Evolutionary conservation across 208 protist genomes (phyloP).

Genomic region (Crithidia acanthocephali): DNA sequence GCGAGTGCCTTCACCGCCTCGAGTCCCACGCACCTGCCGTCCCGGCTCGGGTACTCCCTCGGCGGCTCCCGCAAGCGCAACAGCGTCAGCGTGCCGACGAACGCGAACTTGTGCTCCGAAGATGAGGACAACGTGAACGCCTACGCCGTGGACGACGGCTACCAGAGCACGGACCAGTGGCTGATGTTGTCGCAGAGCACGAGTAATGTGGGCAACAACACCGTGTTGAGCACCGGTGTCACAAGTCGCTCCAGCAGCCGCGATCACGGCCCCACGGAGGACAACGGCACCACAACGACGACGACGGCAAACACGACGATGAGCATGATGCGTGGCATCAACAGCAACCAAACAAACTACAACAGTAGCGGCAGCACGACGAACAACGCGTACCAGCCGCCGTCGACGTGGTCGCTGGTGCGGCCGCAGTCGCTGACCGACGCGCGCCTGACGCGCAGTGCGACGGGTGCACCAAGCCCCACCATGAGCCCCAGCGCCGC

Average conservation of each 20-base stretch:
- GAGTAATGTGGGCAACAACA: conserved; percentile 8
- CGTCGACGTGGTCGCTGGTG: conserved; percentile 17
- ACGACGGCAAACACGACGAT: background rate
- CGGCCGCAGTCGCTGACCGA: conserved; percentile 3
- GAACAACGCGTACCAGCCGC: conserved; percentile 1
- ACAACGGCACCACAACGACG: background rate
- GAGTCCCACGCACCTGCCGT: conserved; percentile 1
- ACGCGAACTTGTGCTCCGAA: conserved; percentile 4
- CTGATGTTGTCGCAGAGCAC: conserved; percentile 16
- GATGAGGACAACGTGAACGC: conserved; percentile 18
- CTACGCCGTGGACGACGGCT: conserved; percentile 1
- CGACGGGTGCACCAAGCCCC: background rate
- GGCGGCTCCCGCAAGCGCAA: conserved; percentile 32
- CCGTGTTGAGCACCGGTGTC: background rate
- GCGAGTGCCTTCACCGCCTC: background rate
- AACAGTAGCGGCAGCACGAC: conserved; percentile 1
- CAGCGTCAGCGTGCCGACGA: conserved; percentile 27
- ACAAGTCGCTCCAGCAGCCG: conserved; percentile 16
- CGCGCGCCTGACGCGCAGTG: background rate
- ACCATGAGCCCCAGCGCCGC: background rate
- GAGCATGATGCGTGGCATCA: background rate
- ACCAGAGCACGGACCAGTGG: conserved; percentile 18
- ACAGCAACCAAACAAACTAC: conserved; percentile 7
- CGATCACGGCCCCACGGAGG: conserved; percentile 4
- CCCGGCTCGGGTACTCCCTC: background rate